A percentile compares a stretch with the other conserved stretches of the same genome.
These are phyloP conservation scores for Hymenoscyphus scutula DNA, from an alignment of 2,329 filamentous ascomycete species.

Conservation along the genomic window DNA sequence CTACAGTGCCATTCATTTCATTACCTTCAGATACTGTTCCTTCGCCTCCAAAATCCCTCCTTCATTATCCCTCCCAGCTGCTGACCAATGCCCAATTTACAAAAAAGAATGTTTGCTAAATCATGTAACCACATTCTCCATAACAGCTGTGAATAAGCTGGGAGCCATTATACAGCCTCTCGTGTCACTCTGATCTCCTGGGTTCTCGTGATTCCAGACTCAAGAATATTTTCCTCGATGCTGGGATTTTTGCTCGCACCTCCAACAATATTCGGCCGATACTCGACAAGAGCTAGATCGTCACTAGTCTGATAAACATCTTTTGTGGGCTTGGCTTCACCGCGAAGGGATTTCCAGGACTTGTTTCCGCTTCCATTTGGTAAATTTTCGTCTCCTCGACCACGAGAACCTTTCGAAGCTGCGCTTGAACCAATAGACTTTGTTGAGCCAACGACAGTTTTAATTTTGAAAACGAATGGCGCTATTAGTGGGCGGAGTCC, in stretches of 20 bases:
- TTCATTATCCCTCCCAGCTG: too few relatives aligned
- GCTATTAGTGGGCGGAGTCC: too few relatives aligned
- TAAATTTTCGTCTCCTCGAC: neutral
- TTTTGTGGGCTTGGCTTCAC: too few relatives aligned
- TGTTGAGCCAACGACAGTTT: neutral
- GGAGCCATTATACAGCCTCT: neutral
- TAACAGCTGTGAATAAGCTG: neutral
- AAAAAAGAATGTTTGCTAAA: too few relatives aligned
- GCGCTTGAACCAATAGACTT: neutral
- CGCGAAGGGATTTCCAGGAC: too few relatives aligned
- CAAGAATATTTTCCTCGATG: neutral
- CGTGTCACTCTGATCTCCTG: neutral
- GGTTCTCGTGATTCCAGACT: neutral
- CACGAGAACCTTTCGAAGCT: neutral
- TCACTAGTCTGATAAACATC: neutral
- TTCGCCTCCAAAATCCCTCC: too few relatives aligned
- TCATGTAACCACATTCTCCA: too few relatives aligned
- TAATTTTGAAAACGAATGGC: too few relatives aligned
- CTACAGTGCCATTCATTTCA: too few relatives aligned
- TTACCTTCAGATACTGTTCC: too few relatives aligned
- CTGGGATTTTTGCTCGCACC: neutral
- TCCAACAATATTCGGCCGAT: neutral
- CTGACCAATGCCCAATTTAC: too few relatives aligned
- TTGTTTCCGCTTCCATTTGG: neutral
- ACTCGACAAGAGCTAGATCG: neutral